Base-by-base conservation (phyloP, 1,284 basidiomycete species). In the Heterobasidion occidentale region DNA sequence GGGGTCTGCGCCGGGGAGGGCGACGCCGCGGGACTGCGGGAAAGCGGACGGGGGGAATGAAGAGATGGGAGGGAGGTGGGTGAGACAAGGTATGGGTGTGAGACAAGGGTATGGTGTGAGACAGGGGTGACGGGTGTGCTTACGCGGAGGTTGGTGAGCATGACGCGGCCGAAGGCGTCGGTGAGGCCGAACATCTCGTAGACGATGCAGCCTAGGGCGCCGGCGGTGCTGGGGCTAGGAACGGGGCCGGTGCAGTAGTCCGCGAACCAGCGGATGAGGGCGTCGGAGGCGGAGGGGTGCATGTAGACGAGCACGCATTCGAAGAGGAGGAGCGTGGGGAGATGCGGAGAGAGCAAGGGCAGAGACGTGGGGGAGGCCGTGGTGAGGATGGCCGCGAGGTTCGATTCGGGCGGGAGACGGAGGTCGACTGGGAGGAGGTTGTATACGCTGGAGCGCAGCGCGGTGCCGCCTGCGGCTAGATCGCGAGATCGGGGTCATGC, bases 261-360 rank as follows among this genome's bases (percentile, higher is more conserved):
- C 0, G 79, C 75, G 65, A 94, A 94, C 88, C 90, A 94, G 42
- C 73, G 67, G 6, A 96, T 73, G n/a, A 96, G 67, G 0, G 73
- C 72, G 27, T 77, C 71, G 0, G 86, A 86, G 3, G 78, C 74
- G 6, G 70, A 65, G 0, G 89, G 83, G 0, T 74, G 65, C 80
- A 97, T 88, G 70, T 98, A 98, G n/a, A 85, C 91, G 58, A 96
- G 79, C 3, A 97, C 90, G 63, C 94, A 96, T 75, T 98, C 94
- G 58, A 92, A 92, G 9, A 98, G 72, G 17, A 96, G 75, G 1
- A 98, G 78, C 0, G 92, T 94, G 1, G 93, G 92, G 6, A 84
- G 65, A 0, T 72, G 61, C 0, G 80, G 74, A n/a, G 86, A 84
- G n/a, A 94, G 74, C 3, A 85, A 61, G 0, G 72, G 62, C n/a